Conservation (phyloP, 495 filamentous ascomycete genomes). For the Tuber magnatum region DNA sequence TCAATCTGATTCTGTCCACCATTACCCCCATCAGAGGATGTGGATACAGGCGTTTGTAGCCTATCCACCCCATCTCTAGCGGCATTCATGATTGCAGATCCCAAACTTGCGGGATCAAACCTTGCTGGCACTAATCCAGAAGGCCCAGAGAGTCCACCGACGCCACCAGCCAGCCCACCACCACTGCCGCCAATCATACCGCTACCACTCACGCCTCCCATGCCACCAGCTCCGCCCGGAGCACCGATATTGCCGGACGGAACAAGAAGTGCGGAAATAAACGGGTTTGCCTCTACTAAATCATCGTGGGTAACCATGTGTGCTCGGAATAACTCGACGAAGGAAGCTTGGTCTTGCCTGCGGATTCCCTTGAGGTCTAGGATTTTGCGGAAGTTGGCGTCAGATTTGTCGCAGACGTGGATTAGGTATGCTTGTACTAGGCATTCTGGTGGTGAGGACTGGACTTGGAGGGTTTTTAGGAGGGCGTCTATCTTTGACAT, state of each 20-base stretch:
- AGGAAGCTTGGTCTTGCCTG: slow-evolving; percentile 69
- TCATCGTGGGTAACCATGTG: slow-evolving; percentile 61
- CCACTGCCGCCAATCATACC: slow-evolving; percentile 55
- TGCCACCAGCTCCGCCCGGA: slow-evolving; percentile 10
- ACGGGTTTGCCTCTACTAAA: slow-evolving; percentile 43
- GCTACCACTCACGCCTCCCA: background rate
- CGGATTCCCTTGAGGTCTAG: slow-evolving; percentile 87
- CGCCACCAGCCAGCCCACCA: slow-evolving; percentile 46
- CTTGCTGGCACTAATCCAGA: slow-evolving; percentile 49
- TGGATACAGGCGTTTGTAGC: slow-evolving; percentile 58
- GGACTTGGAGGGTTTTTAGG: slow-evolving; percentile 94
- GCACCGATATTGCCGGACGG: slow-evolving; percentile 27
- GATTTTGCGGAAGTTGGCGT: slow-evolving; percentile 93
- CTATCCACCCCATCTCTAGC: slow-evolving; percentile 86
- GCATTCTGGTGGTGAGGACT: slow-evolving; percentile 80
- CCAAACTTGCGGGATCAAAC: slow-evolving; percentile 71
- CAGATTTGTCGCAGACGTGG: slow-evolving; percentile 81
- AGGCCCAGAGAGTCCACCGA: slow-evolving; percentile 39
- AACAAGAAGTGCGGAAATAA: slow-evolving; percentile 37
- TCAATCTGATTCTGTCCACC: slow-evolving; percentile 41
- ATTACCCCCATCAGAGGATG: slow-evolving; percentile 39
- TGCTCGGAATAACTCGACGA: slow-evolving; percentile 82
- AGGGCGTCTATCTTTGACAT: slow-evolving; percentile 84
- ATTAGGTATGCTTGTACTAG: slow-evolving; percentile 95
- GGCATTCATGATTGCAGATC: slow-evolving; percentile 64